Base-by-base conservation (phyloP, 441 rosid genomes). In the Sinapis alba region DNA sequence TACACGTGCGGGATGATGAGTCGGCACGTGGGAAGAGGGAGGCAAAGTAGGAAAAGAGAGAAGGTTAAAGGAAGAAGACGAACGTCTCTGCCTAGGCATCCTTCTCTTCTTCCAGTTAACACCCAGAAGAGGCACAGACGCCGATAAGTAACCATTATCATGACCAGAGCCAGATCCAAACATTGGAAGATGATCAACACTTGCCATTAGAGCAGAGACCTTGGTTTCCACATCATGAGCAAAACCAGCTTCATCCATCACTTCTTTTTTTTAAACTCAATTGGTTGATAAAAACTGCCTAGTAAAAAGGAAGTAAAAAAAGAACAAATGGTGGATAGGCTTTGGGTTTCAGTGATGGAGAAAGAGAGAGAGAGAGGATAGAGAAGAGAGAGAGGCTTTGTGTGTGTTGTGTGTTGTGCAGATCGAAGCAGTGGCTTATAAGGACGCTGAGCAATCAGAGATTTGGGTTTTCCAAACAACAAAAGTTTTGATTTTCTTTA, bases 81-180 rank as follows among this genome's bases (percentile, higher is more conserved):
- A 82, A 66, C 95, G 81, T 81, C 95, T 94, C 85, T 83, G 97
- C 81, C 97, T 83, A 10, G 92, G 89, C 95, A 90, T 90, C 83
- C 96, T 90, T 81, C 89, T 89, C 86, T 87, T 90, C 87, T 89
- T 88, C 89, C 85, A 83, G 74, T 83, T 82, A 65, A 88, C 83
- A 72, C 89, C 92, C 62, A 86, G 81, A 65, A 79, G 73, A 38
- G 86, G 73, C 72, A 87, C 75, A 78, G 75, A 77, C 81, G 84
- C 79, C 78, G 83, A 68, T 78, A 84, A 50, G 56, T 50, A 81
- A 60, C 78, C 80, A 68, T 85, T 82, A 86, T 75, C 69, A 71
- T 85, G 79, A 77, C 79, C 86, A 70, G 85, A 68, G 60, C 71
- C 82, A 58, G 59, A 60, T 56, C 76, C 83, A 84, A 47, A 74